Evolutionary conservation across 495 filamentous ascomycete genomes (phyloP), one percentile per base, ranked within the genome.

Genomic region (Cryomyces antarcticus): DNA sequence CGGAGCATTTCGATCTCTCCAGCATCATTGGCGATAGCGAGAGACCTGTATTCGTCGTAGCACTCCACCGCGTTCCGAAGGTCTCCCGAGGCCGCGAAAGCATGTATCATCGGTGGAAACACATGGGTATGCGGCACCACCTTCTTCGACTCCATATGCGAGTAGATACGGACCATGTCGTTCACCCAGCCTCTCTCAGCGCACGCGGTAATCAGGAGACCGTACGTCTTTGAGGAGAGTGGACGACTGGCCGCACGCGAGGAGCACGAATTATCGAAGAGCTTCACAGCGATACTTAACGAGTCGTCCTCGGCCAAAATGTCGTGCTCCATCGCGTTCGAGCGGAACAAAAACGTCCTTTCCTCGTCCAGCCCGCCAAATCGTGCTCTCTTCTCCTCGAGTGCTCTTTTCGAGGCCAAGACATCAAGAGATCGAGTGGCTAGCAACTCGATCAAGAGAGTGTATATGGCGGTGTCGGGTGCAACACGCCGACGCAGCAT

Each of bases 41-140:
- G 68, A 7, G 69, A 66, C 53, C 81, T 84, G 67, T 96, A 97
- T 59, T 87, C 84, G 49, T 92, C 82, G 62, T 93, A 95, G 62
- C 82, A 84, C 52, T 96, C 89, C 7, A 93, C 78, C n/a, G 84
- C 92, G 48, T 80, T 88, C 52, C 68, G 65, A 33, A 96, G 66
- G 52, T 97, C 84, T 11, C 84, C 77, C 5, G 68, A 69, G 29
- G 70, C 70, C 37, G 80, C 85, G 54, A 94, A 96, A 0, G 84
- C 85, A 34, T 81, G 73, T 53, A 97, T 96, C 82, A 97, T 93
- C 10, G 75, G 69, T 2, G 83, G 75, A 60, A 93, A 94, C 31
- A 86, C 85, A 35, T 78, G 73, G 13, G 82, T 76, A 46, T 73
- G 73, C 0, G 88, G 81, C 10, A 68, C 69, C 24, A 85, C 69